Conservation (phyloP, 345 rosid genomes). For the Nasturtium officinale region DNA sequence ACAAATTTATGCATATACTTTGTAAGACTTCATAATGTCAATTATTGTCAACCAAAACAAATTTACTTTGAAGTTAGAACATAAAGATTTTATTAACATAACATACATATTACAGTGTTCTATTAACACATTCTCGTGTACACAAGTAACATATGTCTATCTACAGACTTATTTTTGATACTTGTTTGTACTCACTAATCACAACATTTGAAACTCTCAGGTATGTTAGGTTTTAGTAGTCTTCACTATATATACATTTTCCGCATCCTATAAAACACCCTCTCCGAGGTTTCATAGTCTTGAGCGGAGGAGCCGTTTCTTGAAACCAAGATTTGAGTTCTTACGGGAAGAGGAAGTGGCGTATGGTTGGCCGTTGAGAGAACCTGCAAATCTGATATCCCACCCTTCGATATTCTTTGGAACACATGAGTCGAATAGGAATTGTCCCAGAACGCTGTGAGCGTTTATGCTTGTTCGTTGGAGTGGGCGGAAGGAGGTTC, state of each 20-base stretch:
- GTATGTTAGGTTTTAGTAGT: slow-evolving; percentile 35
- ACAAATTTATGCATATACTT: no score
- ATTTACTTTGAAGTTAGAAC: no score
- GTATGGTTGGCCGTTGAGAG: slow-evolving; percentile 68
- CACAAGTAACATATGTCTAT: slow-evolving; percentile 35
- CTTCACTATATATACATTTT: slow-evolving; percentile 40
- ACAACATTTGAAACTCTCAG: slow-evolving; percentile 28
- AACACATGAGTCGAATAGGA: slow-evolving; percentile 81
- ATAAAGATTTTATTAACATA: no score
- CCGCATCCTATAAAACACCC: slow-evolving; percentile 36
- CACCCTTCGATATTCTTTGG: slow-evolving; percentile 96
- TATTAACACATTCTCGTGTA: slow-evolving; percentile 22
- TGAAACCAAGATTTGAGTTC: slow-evolving; percentile 51
- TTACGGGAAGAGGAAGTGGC: slow-evolving; percentile 57
- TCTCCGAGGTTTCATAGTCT: slow-evolving; percentile 57
- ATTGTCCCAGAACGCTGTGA: slow-evolving; percentile 81
- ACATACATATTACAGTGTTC: slow-evolving; percentile 28
- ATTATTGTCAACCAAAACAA: no score
- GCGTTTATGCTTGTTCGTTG: slow-evolving; percentile 71
- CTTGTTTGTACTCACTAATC: slow-evolving; percentile 27
- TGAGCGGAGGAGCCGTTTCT: slow-evolving; percentile 61
- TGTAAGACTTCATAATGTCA: no score
- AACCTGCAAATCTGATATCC: slow-evolving; percentile 84
- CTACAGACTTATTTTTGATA: slow-evolving; percentile 38
- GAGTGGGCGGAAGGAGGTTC: slow-evolving; percentile 44